Conservation (phyloP, 345 rosid species). For the Euphorbia lathyris region DNA sequence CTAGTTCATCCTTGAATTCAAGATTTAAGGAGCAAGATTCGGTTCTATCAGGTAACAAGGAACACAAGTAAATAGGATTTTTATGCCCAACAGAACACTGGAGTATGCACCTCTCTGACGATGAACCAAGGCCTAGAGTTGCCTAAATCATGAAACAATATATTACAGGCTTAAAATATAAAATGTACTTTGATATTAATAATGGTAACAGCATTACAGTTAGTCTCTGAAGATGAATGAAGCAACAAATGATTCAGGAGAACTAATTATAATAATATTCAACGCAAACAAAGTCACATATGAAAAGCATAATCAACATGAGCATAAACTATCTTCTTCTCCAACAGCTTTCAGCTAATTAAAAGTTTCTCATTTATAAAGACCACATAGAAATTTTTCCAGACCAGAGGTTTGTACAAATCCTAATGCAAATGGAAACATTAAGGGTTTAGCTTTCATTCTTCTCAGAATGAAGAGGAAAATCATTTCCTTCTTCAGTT, state of each 20-base stretch:
- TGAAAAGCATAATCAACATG: neutral
- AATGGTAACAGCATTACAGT: neutral
- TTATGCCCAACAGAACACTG: slow-evolving; percentile 68
- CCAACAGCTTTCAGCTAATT: neutral
- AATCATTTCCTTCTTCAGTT: neutral
- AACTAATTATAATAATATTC: neutral
- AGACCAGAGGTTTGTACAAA: neutral
- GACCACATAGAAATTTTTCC: neutral
- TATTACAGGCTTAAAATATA: slow-evolving; percentile 7
- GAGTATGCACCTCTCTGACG: slow-evolving; percentile 58
- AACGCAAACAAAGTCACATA: neutral
- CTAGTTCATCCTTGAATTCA: slow-evolving; percentile 65
- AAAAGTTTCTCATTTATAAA: neutral
- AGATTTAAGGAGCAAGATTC: slow-evolving; percentile 80
- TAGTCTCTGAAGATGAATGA: neutral
- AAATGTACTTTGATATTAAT: neutral
- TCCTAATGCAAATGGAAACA: neutral
- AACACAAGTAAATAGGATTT: slow-evolving; percentile 63
- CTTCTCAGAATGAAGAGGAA: neutral
- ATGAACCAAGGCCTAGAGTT: slow-evolving; percentile 73
- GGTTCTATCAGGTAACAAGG: slow-evolving; percentile 59
- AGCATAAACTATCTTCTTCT: neutral
- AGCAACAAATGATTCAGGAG: neutral
- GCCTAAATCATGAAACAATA: slow-evolving; percentile 47
- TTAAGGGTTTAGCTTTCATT: no score